A percentile compares a stretch with the other conserved stretches of the same genome.
phyloP scores from a whole-genome alignment of 176 grass and related monocot species.

The Guadua angustifolia region DNA sequence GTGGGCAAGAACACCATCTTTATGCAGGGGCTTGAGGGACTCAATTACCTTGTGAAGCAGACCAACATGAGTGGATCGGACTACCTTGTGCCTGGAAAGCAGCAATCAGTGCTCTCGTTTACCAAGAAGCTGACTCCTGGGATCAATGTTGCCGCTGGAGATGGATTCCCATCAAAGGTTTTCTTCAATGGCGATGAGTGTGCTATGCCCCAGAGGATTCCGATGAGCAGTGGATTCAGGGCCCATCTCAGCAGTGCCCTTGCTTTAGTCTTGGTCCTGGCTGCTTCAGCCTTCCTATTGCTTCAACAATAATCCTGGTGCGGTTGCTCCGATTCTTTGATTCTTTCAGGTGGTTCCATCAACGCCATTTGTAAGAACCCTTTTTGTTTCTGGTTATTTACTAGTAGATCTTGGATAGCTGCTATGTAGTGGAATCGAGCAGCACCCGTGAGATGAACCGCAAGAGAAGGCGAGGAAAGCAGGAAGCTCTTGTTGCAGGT shows the following conservation, averaged over 20 bases:
- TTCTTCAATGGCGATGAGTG: constrained; percentile 97
- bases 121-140: constrained; percentile 78
- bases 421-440: constrained; percentile 40
- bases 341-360: constrained; percentile 61
- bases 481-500: constrained; percentile 40
- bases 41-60: constrained; percentile 85
- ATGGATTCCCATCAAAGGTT: constrained; percentile 83
- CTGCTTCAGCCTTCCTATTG: constrained; percentile 50
- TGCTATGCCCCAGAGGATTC: constrained; percentile 58
- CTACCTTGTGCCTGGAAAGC: constrained; percentile 82
- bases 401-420: constrained; percentile 44
- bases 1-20: constrained; percentile 84
- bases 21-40: constrained; percentile 75
- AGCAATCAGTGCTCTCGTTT: constrained; percentile 89
- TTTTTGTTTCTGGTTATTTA: constrained; percentile 54
- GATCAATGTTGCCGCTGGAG: constrained; percentile 66
- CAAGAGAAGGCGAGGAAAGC: neutral
- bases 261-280: constrained; percentile 46
- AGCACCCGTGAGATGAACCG: constrained; percentile 33
- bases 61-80: constrained; percentile 63
- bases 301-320: constrained; percentile 58
- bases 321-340: constrained; percentile 58
- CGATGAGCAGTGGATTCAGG: constrained; percentile 51
- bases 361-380: constrained; percentile 49
- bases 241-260: constrained; percentile 26